These are phyloP conservation scores for Cladosporium sp. DNA, from an alignment of 2,329 filamentous ascomycete genomes.

Conservation along the genomic window DNA sequence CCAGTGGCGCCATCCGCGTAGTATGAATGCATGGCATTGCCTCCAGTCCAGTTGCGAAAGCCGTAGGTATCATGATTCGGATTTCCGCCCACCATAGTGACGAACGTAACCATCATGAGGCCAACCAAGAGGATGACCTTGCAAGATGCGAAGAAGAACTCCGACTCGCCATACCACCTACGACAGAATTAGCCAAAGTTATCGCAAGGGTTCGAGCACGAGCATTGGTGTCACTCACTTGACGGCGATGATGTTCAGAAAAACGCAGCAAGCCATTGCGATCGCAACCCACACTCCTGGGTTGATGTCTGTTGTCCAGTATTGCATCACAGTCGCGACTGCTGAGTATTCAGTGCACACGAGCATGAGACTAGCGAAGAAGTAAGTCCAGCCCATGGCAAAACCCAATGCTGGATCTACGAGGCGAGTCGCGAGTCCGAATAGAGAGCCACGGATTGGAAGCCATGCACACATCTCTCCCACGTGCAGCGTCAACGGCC, in stretches of 20 bases:
- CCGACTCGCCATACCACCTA: slow-evolving; percentile 17
- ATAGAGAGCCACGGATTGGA: slow-evolving; percentile 71
- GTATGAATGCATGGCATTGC: slow-evolving; percentile 30
- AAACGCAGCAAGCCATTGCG: slow-evolving; percentile 56
- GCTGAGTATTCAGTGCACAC: slow-evolving; percentile 16
- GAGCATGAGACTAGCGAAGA: slow-evolving; percentile 14
- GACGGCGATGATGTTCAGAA: slow-evolving; percentile 56
- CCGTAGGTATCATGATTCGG: slow-evolving; percentile 15
- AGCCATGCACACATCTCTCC: slow-evolving; percentile 69
- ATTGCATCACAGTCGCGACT: slow-evolving; percentile 24
- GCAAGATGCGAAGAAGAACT: slow-evolving; percentile 21
- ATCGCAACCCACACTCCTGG: slow-evolving; percentile 48
- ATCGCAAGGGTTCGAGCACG: slow-evolving; percentile 45
- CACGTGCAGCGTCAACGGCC: slow-evolving; percentile 41
- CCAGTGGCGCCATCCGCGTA: slow-evolving; percentile 12
- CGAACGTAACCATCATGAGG: slow-evolving; percentile 28
- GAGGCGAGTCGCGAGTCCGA: slow-evolving; percentile 67
- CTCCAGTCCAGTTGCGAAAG: slow-evolving; percentile 29
- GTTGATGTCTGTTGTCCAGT: slow-evolving; percentile 38
- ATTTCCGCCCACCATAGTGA: slow-evolving; percentile 31
- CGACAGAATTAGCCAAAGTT: slow-evolving; percentile 25
- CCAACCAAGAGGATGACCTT: slow-evolving; percentile 32
- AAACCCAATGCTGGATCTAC: slow-evolving; percentile 70
- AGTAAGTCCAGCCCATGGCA: slow-evolving; percentile 33
- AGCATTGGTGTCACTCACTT: not conserved